Conservation (phyloP, 164 flowering plant species). For the Sextonia rubra region DNA sequence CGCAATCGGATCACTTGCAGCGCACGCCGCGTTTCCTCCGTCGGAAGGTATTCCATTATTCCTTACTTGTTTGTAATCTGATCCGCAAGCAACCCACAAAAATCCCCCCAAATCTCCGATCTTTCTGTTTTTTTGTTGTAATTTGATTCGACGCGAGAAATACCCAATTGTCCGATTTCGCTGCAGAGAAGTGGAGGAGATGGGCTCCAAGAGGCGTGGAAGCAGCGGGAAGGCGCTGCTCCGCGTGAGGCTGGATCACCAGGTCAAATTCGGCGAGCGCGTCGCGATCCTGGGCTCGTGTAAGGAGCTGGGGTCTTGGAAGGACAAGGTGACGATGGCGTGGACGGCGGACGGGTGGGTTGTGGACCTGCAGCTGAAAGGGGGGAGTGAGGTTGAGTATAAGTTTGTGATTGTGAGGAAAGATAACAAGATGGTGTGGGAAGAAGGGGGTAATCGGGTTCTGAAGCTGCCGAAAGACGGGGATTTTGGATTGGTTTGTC, state of each 20-base stretch:
- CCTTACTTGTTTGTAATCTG: background rate
- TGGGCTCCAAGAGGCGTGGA: slow-evolving; percentile 19
- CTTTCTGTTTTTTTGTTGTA: background rate
- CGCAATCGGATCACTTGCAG: slow-evolving; percentile 8
- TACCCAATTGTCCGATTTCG: background rate
- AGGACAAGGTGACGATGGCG: slow-evolving; percentile 50
- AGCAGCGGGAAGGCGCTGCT: slow-evolving; percentile 40
- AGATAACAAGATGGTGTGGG: slow-evolving; percentile 62
- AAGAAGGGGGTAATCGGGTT: slow-evolving; percentile 60
- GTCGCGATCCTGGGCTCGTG: slow-evolving; percentile 64
- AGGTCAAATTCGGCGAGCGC: slow-evolving; percentile 73
- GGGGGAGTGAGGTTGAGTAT: slow-evolving; percentile 51
- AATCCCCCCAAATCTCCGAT: background rate
- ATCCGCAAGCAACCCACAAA: background rate
- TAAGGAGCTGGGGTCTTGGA: slow-evolving; percentile 85
- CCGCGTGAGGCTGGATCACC: slow-evolving; percentile 54
- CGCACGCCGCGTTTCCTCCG: slow-evolving; percentile 20
- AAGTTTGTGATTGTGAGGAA: slow-evolving; percentile 59
- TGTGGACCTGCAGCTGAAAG: slow-evolving; percentile 45
- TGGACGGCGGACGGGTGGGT: slow-evolving; percentile 90
- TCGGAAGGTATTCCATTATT: slow-evolving; percentile 21
- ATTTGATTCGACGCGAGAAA: no score
- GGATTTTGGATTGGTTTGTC: slow-evolving; percentile 48
- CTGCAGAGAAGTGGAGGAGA: slow-evolving; percentile 23
- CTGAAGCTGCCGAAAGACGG: slow-evolving; percentile 56